Evolutionary conservation across 1,284 basidiomycete species (phyloP).

Genomic region (Ustilago loliicola): DNA sequence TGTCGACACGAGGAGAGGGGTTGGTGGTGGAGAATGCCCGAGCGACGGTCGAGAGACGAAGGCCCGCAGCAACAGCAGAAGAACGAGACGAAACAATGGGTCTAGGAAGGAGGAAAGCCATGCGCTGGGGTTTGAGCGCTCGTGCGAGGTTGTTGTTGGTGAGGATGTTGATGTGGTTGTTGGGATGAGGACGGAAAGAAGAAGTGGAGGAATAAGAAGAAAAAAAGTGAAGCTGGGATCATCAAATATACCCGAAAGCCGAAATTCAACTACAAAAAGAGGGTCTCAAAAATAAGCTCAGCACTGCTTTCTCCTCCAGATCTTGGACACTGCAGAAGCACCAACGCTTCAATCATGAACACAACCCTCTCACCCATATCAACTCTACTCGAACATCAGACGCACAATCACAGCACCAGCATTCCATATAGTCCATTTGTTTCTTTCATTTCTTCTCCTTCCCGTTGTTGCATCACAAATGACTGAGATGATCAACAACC

Average conservation of each 20-base stretch:
- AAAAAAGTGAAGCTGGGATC: neutral
- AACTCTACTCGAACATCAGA: neutral
- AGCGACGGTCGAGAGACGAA: neutral
- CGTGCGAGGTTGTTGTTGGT: neutral
- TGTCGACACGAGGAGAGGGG: neutral
- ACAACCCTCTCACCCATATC: no score
- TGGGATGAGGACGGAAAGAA: neutral
- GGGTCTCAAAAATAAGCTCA: neutral
- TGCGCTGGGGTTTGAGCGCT: neutral
- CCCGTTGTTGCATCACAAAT: slow-evolving; percentile 14
- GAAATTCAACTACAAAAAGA: neutral
- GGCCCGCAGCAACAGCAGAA: neutral
- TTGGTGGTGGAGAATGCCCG: neutral
- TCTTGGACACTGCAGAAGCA: slow-evolving; percentile 6
- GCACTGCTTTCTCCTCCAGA: neutral
- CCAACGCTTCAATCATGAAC: no score
- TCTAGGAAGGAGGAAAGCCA: neutral
- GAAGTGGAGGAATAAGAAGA: neutral
- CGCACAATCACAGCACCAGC: neutral
- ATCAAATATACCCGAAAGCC: neutral
- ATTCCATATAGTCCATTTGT: slow-evolving; percentile 21
- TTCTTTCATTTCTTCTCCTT: neutral
- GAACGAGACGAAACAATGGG: neutral
- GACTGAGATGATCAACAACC: slow-evolving; percentile 79
- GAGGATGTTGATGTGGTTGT: neutral